Conservation (phyloP, 1,284 basidiomycete species). For the Apiotrichum montevideense region DNA sequence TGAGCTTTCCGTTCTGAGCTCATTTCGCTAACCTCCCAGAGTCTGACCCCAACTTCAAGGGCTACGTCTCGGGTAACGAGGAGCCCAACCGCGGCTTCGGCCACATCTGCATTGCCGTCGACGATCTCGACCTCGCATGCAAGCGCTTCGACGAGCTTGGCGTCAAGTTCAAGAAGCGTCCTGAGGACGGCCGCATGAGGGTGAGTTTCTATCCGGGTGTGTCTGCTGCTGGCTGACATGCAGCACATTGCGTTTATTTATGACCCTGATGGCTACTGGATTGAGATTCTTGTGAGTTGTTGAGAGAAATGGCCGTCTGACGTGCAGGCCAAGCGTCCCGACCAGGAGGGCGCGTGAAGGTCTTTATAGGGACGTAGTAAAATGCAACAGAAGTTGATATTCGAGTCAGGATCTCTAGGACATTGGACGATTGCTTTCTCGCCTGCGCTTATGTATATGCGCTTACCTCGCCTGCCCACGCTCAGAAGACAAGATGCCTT, state of each 20-base stretch:
- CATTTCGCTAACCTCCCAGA: conserved; percentile 40
- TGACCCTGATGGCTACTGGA: conserved; percentile 70
- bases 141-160: conserved; percentile 74
- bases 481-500: too few species aligned
- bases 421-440: too few species aligned
- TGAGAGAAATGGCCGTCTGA: background rate
- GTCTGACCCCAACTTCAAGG: conserved; percentile 64
- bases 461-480: too few species aligned
- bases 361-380: too few species aligned
- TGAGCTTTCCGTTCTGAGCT: too few species aligned
- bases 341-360: conserved; percentile 14
- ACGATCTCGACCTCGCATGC: conserved; percentile 76
- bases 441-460: too few species aligned
- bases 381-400: too few species aligned
- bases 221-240: conserved; percentile 46
- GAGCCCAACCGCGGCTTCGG: conserved; percentile 79
- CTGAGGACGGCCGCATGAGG: conserved; percentile 78
- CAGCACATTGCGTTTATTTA: conserved; percentile 65
- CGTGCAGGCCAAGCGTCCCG: conserved; percentile 4
- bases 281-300: conserved; percentile 47
- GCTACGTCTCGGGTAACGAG: conserved; percentile 74
- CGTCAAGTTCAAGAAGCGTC: conserved; percentile 82
- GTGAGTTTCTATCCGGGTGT: conserved; percentile 70
- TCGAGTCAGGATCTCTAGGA: too few species aligned
- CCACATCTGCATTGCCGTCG: conserved; percentile 73